Conservation (phyloP, 1,284 basidiomycete species). For the Ceratobasidium sp. region DNA sequence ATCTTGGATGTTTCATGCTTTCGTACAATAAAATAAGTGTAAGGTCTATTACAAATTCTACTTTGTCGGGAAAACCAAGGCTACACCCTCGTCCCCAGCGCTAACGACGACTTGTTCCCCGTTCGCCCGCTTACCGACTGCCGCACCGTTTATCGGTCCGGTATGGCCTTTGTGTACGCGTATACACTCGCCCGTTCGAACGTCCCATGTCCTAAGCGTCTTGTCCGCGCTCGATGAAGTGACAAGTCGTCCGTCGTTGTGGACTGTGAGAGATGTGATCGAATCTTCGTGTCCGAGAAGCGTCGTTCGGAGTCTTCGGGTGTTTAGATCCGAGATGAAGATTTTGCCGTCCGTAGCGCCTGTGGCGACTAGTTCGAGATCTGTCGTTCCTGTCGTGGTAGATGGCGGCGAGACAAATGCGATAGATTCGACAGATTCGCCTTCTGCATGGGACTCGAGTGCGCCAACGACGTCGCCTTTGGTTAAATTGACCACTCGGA, state of each 20-base stretch:
- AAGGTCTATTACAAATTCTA: neutral
- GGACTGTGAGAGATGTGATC: constrained; percentile 83
- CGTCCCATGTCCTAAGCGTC: constrained; percentile 93
- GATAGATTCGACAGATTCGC: constrained; percentile 91
- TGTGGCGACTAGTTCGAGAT: constrained; percentile 81
- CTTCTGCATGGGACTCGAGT: constrained; percentile 88
- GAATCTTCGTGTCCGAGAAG: constrained; percentile 73
- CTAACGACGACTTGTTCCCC: constrained; percentile 75
- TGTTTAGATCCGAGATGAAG: constrained; percentile 93
- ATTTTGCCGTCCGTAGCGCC: constrained; percentile 95
- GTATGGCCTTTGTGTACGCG: constrained; percentile 88
- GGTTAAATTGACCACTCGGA: constrained; percentile 87
- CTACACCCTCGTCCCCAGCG: constrained; percentile 88
- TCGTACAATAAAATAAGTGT: constrained; percentile 19
- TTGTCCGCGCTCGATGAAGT: constrained; percentile 90
- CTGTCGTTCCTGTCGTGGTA: constrained; percentile 62
- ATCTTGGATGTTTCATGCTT: no score
- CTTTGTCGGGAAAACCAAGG: constrained; percentile 73
- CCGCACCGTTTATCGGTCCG: constrained; percentile 83
- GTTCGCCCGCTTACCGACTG: constrained; percentile 72
- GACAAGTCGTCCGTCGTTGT: constrained; percentile 79
- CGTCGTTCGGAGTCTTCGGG: constrained; percentile 84
- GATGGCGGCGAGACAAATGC: constrained; percentile 70
- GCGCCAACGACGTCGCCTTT: constrained; percentile 88
- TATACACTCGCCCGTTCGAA: constrained; percentile 83